Conservation (phyloP, 1,139 yeast genomes). For the Pichia sp. region DNA sequence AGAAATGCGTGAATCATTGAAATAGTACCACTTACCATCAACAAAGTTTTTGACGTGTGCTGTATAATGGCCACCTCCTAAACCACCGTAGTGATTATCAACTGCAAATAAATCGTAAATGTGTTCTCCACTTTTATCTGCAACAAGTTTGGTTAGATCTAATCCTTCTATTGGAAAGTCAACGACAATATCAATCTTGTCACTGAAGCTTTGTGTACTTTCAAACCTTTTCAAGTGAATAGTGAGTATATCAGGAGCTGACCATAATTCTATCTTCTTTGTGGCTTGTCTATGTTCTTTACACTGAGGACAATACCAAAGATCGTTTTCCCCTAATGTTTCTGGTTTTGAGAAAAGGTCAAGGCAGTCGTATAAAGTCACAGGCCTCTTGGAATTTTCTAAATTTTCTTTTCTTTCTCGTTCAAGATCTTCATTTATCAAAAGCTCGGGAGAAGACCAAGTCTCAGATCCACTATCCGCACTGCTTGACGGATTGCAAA, state of each 20-base stretch:
- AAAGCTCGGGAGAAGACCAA: slow-evolving; percentile 50
- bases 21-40: slow-evolving; percentile 83
- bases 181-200: slow-evolving; percentile 80
- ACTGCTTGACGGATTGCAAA: slow-evolving; percentile 41
- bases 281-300: slow-evolving; percentile 88
- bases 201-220: slow-evolving; percentile 79
- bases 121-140: slow-evolving; percentile 35
- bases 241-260: slow-evolving; percentile 82
- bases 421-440: slow-evolving; percentile 50
- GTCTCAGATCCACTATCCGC: slow-evolving; percentile 40
- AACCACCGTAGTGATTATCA: slow-evolving; percentile 92
- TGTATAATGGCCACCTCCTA: slow-evolving; percentile 98
- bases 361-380: slow-evolving; percentile 72
- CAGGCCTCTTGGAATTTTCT: slow-evolving; percentile 40
- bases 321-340: slow-evolving; percentile 79
- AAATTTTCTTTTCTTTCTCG: slow-evolving; percentile 38
- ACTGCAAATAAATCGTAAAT: slow-evolving; percentile 87
- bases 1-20: slow-evolving; percentile 78
- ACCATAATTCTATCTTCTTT: slow-evolving; percentile 88
- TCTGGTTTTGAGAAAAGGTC: slow-evolving; percentile 76
- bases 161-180: slow-evolving; percentile 85
- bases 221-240: slow-evolving; percentile 90
- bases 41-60: slow-evolving; percentile 79
- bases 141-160: slow-evolving; percentile 61
- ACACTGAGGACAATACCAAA: slow-evolving; percentile 93